These are phyloP conservation scores for Suillus paluster DNA, from an alignment of 768 basidiomycete genomes.

Conservation along the genomic window DNA sequence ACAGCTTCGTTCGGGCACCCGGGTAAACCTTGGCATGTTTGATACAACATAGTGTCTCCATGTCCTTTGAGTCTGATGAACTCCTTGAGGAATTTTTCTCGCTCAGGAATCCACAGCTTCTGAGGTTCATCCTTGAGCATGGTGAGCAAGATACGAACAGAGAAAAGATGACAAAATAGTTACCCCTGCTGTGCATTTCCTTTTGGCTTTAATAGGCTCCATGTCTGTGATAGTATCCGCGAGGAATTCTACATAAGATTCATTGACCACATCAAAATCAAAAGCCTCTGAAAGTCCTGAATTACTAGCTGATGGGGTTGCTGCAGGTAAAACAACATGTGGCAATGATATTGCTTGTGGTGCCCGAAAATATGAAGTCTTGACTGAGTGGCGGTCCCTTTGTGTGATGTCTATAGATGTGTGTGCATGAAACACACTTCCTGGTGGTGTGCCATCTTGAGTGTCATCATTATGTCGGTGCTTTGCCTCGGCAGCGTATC, in stretches of 20 bases:
- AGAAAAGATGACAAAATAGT: background rate
- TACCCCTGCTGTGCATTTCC: background rate
- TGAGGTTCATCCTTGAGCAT: conserved; percentile 5
- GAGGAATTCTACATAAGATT: background rate
- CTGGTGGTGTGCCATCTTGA: background rate
- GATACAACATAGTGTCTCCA: background rate
- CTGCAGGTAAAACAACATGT: no score
- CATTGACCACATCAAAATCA: background rate
- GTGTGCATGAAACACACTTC: background rate
- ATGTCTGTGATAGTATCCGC: background rate
- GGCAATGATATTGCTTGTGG: no score
- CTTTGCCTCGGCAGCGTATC: background rate
- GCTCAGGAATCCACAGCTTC: conserved; percentile 6
- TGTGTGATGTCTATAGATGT: background rate
- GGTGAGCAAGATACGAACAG: background rate
- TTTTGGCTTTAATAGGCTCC: background rate
- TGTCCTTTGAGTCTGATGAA: conserved; percentile 1
- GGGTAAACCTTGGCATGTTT: background rate
- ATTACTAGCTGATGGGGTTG: no score
- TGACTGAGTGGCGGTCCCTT: background rate
- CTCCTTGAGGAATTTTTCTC: background rate
- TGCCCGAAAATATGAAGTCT: background rate
- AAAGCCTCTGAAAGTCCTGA: background rate
- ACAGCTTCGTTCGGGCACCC: background rate
- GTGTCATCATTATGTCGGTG: background rate